Conservation (phyloP, 2,329 filamentous ascomycete species). For the Fusarium duplospermum region DNA sequence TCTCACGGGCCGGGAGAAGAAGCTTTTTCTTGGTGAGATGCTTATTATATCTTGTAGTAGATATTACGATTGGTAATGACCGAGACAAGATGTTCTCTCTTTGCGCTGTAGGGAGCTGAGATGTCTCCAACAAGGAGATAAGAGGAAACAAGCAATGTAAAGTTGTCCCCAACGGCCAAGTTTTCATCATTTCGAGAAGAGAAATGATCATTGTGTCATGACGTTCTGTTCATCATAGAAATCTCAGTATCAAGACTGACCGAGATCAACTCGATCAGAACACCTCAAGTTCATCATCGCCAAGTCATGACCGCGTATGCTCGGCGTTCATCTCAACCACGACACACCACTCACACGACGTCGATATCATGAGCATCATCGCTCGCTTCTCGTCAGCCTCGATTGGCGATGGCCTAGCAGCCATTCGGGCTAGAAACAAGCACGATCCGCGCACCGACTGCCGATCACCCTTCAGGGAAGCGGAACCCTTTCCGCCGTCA, state of each 20-base stretch:
- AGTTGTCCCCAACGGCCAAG: neutral
- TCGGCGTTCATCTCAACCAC: neutral
- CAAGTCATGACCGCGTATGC: neutral
- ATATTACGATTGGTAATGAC: neutral
- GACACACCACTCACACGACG: neutral
- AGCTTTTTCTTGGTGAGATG: neutral
- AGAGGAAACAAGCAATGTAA: neutral
- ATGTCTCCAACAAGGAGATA: neutral
- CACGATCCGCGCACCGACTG: conserved; percentile 23
- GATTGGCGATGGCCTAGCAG: conserved; percentile 3
- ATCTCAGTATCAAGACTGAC: neutral
- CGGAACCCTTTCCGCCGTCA: conserved; percentile 33
- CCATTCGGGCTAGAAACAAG: conserved; percentile 9
- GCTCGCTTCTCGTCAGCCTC: conserved; percentile 9
- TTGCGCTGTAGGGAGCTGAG: neutral
- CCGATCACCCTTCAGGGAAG: conserved; percentile 26
- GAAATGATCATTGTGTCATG: neutral
- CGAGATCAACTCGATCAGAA: neutral
- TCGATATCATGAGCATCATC: conserved; percentile 8
- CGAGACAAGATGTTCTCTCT: neutral
- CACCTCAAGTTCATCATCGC: neutral
- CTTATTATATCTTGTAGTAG: neutral
- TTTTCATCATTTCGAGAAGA: neutral
- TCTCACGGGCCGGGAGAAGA: neutral
- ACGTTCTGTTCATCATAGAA: neutral